Conservation (phyloP, 2,329 filamentous ascomycete genomes). For the Scedosporium boydii region DNA sequence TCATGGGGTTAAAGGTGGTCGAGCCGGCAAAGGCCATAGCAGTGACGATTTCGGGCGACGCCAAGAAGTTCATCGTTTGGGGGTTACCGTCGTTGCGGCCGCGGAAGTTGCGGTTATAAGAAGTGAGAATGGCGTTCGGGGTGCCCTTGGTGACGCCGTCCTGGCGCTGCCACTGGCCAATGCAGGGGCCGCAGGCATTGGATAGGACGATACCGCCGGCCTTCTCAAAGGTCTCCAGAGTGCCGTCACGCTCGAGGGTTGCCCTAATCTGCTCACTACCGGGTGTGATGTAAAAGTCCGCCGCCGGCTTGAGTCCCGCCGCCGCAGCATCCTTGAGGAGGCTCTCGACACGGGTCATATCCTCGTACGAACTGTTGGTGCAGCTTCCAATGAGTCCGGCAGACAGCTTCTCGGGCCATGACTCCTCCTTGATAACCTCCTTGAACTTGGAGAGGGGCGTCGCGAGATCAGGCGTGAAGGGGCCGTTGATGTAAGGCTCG, state of each 20-base stretch:
- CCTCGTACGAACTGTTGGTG: slow-evolving; percentile 97
- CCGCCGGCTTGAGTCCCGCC: slow-evolving; percentile 81
- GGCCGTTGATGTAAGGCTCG: slow-evolving; percentile 94
- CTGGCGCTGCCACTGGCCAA: slow-evolving; percentile 90
- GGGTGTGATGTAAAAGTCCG: slow-evolving; percentile 92
- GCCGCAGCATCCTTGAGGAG: slow-evolving; percentile 83
- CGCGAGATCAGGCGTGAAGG: slow-evolving; percentile 90
- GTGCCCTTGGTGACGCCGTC: slow-evolving; percentile 79
- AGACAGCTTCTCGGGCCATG: slow-evolving; percentile 85
- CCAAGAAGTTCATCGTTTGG: slow-evolving; percentile 96
- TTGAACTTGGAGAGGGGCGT: slow-evolving; percentile 89
- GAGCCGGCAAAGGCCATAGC: slow-evolving; percentile 88
- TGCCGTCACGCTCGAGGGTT: slow-evolving; percentile 82
- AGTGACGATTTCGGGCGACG: slow-evolving; percentile 92
- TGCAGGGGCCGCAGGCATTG: slow-evolving; percentile 90
- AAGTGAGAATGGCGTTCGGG: slow-evolving; percentile 87
- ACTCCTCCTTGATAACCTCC: slow-evolving; percentile 68
- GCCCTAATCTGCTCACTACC: slow-evolving; percentile 95
- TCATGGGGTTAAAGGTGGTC: slow-evolving; percentile 94
- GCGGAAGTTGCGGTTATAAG: slow-evolving; percentile 97
- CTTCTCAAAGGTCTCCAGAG: slow-evolving; percentile 72
- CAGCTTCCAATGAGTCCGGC: slow-evolving; percentile 95
- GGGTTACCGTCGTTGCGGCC: slow-evolving; percentile 95
- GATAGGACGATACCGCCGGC: slow-evolving; percentile 86
- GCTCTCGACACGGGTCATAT: slow-evolving; percentile 93